phyloP scores from a whole-genome alignment of 306 rosid genomes.

The Acacia confusa region DNA sequence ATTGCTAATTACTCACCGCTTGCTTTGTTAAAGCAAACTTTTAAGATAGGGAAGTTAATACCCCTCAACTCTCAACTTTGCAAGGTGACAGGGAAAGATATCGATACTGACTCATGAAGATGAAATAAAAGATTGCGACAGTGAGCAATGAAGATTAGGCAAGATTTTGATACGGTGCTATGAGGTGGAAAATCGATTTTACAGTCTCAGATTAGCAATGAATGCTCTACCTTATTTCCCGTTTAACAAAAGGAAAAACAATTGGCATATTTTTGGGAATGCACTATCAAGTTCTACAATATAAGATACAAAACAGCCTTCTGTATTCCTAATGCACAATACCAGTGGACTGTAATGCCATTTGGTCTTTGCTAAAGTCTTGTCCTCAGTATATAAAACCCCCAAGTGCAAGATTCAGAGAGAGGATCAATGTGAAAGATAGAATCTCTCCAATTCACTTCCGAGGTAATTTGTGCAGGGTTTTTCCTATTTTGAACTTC shows the following conservation, averaged over 20 bases:
- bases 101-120: not conserved
- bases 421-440: not conserved
- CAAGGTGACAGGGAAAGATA: not conserved
- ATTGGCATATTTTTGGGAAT: too few relatives aligned
- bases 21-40: not conserved
- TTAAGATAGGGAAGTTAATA: conserved; percentile 2
- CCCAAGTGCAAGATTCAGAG: not conserved
- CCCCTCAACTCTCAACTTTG: not conserved
- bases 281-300: too few relatives aligned
- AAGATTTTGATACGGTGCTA: too few relatives aligned
- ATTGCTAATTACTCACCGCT: not conserved
- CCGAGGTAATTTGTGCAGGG: not conserved
- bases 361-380: not conserved
- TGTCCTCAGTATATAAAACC: not conserved
- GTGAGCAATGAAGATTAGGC: not conserved
- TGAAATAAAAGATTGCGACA: not conserved
- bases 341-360: too few relatives aligned
- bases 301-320: too few relatives aligned
- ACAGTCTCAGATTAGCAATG: conserved; percentile 2
- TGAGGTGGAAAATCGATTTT: not conserved
- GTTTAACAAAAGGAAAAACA: not conserved
- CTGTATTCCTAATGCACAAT: too few relatives aligned
- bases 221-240: not conserved
- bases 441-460: not conserved
- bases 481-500: not conserved